These are phyloP conservation scores for Cetradonia linearis DNA, from an alignment of 495 filamentous ascomycete species.

Conservation along the genomic window DNA sequence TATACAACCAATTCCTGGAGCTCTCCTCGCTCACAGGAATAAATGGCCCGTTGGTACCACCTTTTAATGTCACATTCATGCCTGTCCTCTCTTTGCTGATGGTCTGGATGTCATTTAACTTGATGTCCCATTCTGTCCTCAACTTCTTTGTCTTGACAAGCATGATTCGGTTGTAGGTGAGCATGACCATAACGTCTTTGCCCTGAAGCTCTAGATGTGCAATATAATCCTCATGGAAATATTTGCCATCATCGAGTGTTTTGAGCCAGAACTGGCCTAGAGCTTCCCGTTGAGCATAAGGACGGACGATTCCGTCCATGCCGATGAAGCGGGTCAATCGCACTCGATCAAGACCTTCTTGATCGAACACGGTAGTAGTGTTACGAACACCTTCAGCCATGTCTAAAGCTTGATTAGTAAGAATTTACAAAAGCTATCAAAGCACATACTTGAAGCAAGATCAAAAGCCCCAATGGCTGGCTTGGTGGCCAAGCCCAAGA, in stretches of 20 bases:
- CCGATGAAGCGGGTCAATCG: conserved; percentile 85
- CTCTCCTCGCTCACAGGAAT: conserved; percentile 87
- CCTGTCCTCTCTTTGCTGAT: conserved; percentile 95
- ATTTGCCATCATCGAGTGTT: conserved; percentile 91
- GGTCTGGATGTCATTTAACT: conserved; percentile 89
- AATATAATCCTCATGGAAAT: conserved; percentile 95
- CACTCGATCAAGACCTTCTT: conserved; percentile 85
- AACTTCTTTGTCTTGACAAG: conserved; percentile 77
- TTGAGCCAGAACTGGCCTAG: conserved; percentile 98
- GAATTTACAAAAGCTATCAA: not conserved
- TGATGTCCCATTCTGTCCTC: conserved; percentile 87
- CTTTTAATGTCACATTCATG: conserved; percentile 76
- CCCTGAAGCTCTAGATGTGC: conserved; percentile 85
- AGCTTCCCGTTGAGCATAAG: conserved; percentile 91
- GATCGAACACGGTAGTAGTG: conserved; percentile 96
- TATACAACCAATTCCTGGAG: conserved; percentile 76
- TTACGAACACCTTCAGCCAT: conserved; percentile 95
- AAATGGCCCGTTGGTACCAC: conserved; percentile 87
- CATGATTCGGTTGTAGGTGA: conserved; percentile 88
- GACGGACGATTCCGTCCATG: conserved; percentile 83
- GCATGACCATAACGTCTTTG: conserved; percentile 87
- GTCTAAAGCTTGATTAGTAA: conserved; percentile 37
- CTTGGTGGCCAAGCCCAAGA: conserved; percentile 86
- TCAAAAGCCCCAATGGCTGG: conserved; percentile 95
- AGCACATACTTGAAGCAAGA: conserved; percentile 63